Base-by-base conservation (phyloP, 768 basidiomycete genomes). In the Panaeolus cyanescens region DNA sequence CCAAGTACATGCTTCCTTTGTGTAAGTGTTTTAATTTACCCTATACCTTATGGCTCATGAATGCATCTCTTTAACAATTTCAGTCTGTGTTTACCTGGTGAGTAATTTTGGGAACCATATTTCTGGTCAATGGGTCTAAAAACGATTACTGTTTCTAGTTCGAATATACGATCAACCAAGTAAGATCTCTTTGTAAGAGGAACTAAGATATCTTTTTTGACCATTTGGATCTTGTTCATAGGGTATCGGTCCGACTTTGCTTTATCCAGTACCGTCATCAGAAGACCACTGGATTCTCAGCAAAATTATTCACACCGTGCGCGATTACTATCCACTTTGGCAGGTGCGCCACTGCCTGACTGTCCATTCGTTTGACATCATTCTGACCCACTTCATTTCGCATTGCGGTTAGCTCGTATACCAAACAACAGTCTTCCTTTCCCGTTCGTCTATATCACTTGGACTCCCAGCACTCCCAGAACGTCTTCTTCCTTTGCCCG, bases 271-370 rank as follows among this genome's bases (percentile, higher is more conserved):
- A 10, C 95, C 96, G 0, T 80, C 83, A 0, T 70, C 79, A 1
- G 83, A 85, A 6, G 75, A 77, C 4, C 79, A 89, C 62, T 82
- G 85, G 58, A 55, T 93, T 12, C 79, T 96, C 55, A 85, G 88
- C 69, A 85, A 82, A 69, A 82, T 98, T 61, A 92, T 99, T 59
- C 87, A 92, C 67, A 88, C 86, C 1, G 81, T 95, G 19, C 83
- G 94, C 34, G 96, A 98, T 70, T 99, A 95, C 71, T 98, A 98
- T 75, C 95, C 95, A 1, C 83, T 96, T 37, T 97, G 95, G 92
- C 93, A 94, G 88, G 92, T 90, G 62, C 30, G 65, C 59, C 40
- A 32, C 19, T 55, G 57, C 59, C 59, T 32, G 42, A 25, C 39
- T 55, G 19, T 36, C 32, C 28, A 28, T 59, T n/a, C 45, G 53